Conservation (phyloP, 2,329 filamentous ascomycete species). For the Hymenoscyphus infarciens region DNA sequence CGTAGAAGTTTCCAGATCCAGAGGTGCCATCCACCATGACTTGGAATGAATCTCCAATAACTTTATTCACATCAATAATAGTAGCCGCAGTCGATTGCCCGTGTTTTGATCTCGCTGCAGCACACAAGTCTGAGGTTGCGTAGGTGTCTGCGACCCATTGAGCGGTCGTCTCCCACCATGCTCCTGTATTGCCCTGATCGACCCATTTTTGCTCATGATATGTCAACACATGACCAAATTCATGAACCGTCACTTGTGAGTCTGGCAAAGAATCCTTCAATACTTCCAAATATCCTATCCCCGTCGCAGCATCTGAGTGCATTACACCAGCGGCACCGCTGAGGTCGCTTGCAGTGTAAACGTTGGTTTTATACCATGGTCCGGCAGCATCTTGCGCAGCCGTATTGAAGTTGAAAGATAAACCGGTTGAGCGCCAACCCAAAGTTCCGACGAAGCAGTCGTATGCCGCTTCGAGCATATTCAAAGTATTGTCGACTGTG, state of each 20-base stretch:
- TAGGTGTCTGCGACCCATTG: constrained; percentile 7
- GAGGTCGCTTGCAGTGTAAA: constrained; percentile 3
- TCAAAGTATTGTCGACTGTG: not conserved
- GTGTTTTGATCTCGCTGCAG: constrained; percentile 3
- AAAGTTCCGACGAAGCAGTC: constrained; percentile 5
- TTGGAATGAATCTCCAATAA: constrained; percentile 5
- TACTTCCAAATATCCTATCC: not conserved
- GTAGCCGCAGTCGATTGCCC: not conserved
- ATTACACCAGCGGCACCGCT: not conserved
- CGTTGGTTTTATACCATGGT: constrained; percentile 6
- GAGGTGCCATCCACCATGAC: constrained; percentile 4
- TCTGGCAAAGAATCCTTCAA: not conserved
- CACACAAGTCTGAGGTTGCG: constrained; percentile 4
- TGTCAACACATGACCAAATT: constrained; percentile 4
- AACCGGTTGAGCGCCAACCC: constrained; percentile 10
- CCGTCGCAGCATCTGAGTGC: not conserved
- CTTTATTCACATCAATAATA: not conserved
- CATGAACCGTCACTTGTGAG: not conserved
- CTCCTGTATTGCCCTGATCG: constrained; percentile 3
- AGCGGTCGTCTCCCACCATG: constrained; percentile 9
- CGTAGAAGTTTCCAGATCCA: constrained; percentile 2
- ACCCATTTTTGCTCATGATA: constrained; percentile 7
- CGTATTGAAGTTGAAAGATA: not conserved
- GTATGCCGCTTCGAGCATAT: constrained; percentile 9
- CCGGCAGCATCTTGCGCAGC: not conserved